Conservation (phyloP, 2,329 filamentous ascomycete genomes). For the Sarocladium brachiariae region DNA sequence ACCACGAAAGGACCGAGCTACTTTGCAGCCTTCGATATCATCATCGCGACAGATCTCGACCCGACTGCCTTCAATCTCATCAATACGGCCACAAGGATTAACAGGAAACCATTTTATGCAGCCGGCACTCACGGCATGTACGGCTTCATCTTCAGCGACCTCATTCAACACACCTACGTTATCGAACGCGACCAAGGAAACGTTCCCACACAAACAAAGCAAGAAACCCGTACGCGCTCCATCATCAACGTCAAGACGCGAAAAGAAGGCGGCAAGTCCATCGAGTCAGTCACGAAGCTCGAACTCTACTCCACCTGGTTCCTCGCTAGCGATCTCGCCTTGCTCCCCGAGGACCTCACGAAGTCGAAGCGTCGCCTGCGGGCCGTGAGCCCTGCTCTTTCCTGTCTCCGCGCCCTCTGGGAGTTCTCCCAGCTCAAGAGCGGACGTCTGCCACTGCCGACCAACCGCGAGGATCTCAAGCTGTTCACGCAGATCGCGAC, state of each 20-base stretch:
- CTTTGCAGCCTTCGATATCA: constrained; percentile 73
- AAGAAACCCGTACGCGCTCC: constrained; percentile 72
- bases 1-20: constrained; percentile 63
- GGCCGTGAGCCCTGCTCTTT: constrained; percentile 76
- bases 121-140: constrained; percentile 84
- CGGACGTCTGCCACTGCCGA: constrained; percentile 50
- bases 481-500: constrained; percentile 72
- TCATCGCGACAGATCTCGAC: constrained; percentile 84
- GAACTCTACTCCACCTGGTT: constrained; percentile 85
- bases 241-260: constrained; percentile 67
- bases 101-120: constrained; percentile 78
- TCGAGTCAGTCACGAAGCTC: constrained; percentile 85
- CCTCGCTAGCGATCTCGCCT: constrained; percentile 71
- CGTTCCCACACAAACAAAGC: constrained; percentile 48
- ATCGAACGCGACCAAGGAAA: constrained; percentile 83
- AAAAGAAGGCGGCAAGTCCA: constrained; percentile 58
- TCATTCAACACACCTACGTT: constrained; percentile 84
- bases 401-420: constrained; percentile 85
- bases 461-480: constrained; percentile 59
- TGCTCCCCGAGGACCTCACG: constrained; percentile 60
- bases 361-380: constrained; percentile 62
- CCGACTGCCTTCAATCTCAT: constrained; percentile 68
- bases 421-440: constrained; percentile 57
- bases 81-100: constrained; percentile 78
- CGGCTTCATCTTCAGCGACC: constrained; percentile 89